Conservation (phyloP, 1,284 basidiomycete species). For the Nidula niveotomentosa region DNA sequence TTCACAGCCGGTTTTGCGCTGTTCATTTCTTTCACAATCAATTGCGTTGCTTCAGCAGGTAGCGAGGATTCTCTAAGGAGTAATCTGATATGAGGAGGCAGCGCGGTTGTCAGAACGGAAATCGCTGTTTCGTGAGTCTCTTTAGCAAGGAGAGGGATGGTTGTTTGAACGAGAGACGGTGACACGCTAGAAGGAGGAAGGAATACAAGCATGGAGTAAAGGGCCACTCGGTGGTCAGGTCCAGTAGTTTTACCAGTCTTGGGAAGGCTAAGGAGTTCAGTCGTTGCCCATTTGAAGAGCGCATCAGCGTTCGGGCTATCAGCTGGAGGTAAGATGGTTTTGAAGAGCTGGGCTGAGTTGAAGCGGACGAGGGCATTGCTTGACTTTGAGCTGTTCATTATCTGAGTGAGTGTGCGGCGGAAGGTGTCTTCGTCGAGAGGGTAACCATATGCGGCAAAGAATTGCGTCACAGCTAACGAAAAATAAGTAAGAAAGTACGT, state of each 20-base stretch:
- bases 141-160: constrained; percentile 69
- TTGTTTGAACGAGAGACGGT: constrained; percentile 47
- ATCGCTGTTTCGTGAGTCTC: constrained; percentile 75
- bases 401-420: constrained; percentile 62
- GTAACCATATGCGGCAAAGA: constrained; percentile 57
- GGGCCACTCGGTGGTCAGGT: constrained; percentile 79
- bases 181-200: constrained; percentile 60
- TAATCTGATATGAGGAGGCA: constrained; percentile 60
- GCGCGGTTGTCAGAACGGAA: constrained; percentile 48
- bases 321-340: constrained; percentile 38
- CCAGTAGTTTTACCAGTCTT: constrained; percentile 84
- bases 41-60: constrained; percentile 38
- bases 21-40: constrained; percentile 72
- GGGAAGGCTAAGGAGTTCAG: constrained; percentile 72
- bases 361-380: constrained; percentile 65
- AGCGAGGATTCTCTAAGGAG: constrained; percentile 46
- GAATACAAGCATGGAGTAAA: constrained; percentile 75
- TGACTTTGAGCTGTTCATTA: constrained; percentile 78
- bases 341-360: constrained; percentile 63
- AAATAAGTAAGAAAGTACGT: not conserved
- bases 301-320: constrained; percentile 23
- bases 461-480: constrained; percentile 47
- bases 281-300: constrained; percentile 41
- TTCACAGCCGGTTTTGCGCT: constrained; percentile 54
- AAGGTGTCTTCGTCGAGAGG: constrained; percentile 55